These are phyloP conservation scores for Acorus gramineus DNA, from an alignment of 106 monocot genomes.

Conservation along the genomic window DNA sequence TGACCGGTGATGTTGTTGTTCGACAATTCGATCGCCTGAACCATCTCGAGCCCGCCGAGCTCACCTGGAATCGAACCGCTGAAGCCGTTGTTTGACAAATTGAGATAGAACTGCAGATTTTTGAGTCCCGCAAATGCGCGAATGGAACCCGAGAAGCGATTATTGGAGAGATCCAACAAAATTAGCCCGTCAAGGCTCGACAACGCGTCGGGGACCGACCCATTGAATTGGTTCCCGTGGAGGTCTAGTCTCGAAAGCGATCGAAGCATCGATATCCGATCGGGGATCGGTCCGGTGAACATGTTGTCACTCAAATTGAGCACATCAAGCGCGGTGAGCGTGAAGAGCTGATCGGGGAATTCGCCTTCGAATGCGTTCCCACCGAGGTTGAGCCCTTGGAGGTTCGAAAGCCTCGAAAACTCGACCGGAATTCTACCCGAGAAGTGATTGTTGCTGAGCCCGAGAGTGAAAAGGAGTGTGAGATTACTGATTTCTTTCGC, in stretches of 20 bases:
- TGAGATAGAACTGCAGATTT: slow-evolving; percentile 48
- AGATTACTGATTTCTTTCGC: slow-evolving; percentile 62
- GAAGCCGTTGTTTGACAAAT: slow-evolving; percentile 60
- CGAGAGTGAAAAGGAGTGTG: slow-evolving; percentile 21
- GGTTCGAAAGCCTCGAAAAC: slow-evolving; percentile 41
- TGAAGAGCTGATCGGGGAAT: slow-evolving; percentile 41
- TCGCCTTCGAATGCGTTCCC: slow-evolving; percentile 41
- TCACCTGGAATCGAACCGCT: slow-evolving; percentile 47
- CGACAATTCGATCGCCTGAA: slow-evolving; percentile 78
- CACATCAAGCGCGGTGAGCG: slow-evolving; percentile 30
- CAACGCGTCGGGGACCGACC: slow-evolving; percentile 51
- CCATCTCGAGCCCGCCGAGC: slow-evolving; percentile 45
- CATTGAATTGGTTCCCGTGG: slow-evolving; percentile 57
- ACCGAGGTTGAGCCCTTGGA: slow-evolving; percentile 40
- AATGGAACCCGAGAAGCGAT: slow-evolving; percentile 50
- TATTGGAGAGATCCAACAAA: slow-evolving; percentile 62
- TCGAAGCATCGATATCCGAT: slow-evolving; percentile 41
- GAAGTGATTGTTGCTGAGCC: slow-evolving; percentile 39
- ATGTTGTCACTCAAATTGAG: slow-evolving; percentile 35
- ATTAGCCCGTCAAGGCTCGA: slow-evolving; percentile 31
- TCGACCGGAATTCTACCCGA: slow-evolving; percentile 40
- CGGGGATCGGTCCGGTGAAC: slow-evolving; percentile 45
- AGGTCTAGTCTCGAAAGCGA: slow-evolving; percentile 54
- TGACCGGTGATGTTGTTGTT: slow-evolving; percentile 57
- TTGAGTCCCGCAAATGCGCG: slow-evolving; percentile 35